phyloP scores from a whole-genome alignment of 2,329 filamentous ascomycete species.

The Colletotrichum liaoningense region DNA sequence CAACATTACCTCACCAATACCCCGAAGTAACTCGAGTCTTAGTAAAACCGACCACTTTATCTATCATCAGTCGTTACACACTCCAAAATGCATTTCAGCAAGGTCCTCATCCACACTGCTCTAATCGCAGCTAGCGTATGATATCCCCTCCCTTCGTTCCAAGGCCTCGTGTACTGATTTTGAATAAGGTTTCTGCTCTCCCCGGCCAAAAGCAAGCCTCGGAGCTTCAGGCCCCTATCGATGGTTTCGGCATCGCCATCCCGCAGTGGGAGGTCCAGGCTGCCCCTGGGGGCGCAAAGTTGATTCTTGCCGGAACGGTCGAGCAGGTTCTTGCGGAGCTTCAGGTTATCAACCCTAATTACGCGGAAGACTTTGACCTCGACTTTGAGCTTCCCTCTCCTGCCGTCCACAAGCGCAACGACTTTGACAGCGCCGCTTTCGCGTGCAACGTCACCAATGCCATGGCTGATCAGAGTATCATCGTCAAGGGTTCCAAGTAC shows the following conservation, averaged over 20 bases:
- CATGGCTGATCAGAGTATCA: not conserved
- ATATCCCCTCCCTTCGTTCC: not conserved
- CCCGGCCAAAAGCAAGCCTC: not conserved
- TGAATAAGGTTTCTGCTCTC: not conserved
- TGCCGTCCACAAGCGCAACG: constrained; percentile 5
- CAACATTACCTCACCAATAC: too few species aligned
- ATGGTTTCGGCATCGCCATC: not conserved
- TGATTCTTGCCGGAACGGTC: constrained; percentile 30
- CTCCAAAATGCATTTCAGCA: not conserved
- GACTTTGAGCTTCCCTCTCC: not conserved
- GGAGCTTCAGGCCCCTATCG: not conserved
- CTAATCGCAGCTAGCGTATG: not conserved
- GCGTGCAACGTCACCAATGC: not conserved
- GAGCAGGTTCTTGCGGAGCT: constrained; percentile 27
- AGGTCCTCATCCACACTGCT: not conserved
- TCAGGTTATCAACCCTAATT: constrained; percentile 24
- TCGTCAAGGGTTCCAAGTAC: constrained; percentile 17
- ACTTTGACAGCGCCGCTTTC: not conserved
- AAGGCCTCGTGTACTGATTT: not conserved
- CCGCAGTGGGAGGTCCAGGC: constrained; percentile 32
- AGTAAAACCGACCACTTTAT: too few species aligned
- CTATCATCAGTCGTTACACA: not conserved
- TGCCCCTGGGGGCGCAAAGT: constrained; percentile 12
- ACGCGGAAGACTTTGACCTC: not conserved
- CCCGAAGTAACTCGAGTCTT: too few species aligned